Evolutionary conservation across 148 eudicot species (phyloP).

Genomic region (Heliosperma pusillum): DNA sequence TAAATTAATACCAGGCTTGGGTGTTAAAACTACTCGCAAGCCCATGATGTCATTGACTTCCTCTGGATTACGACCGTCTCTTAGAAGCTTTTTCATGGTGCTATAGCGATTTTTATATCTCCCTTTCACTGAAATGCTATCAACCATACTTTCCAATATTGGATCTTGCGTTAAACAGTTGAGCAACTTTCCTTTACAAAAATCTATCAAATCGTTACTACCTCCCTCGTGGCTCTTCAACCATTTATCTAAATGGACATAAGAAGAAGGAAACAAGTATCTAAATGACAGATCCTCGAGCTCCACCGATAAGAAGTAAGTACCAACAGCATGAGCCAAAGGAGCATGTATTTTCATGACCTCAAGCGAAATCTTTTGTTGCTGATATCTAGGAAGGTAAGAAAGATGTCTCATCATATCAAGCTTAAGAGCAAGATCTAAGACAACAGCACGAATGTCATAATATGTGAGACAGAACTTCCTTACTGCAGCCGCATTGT

Average conservation of each 20-base stretch:
- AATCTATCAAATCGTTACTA: constrained; percentile 60
- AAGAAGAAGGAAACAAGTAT: constrained; percentile 85
- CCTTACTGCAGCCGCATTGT: constrained; percentile 72
- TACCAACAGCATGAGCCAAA: constrained; percentile 84
- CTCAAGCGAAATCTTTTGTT: constrained; percentile 67
- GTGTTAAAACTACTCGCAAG: constrained; percentile 67
- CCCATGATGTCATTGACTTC: constrained; percentile 91
- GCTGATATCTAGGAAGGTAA: constrained; percentile 75
- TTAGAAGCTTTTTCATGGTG: constrained; percentile 94
- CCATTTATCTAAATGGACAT: constrained; percentile 84
- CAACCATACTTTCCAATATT: constrained; percentile 51
- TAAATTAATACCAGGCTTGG: constrained; percentile 35
- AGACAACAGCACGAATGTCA: constrained; percentile 79
- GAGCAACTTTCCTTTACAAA: constrained; percentile 55
- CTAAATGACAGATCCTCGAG: constrained; percentile 88
- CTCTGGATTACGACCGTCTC: constrained; percentile 88
- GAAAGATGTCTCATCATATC: constrained; percentile 87
- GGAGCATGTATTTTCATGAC: constrained; percentile 94
- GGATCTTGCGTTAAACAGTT: constrained; percentile 50
- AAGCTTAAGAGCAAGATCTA: constrained; percentile 74
- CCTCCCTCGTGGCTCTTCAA: constrained; percentile 75
- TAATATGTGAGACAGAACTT: constrained; percentile 84
- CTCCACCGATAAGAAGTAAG: constrained; percentile 59
- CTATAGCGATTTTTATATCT: constrained; percentile 94
- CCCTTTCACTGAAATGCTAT: constrained; percentile 61